A percentile compares a stretch with the other conserved stretches of the same genome.
Conservation (phyloP, 345 rosid species). For the Bruguiera gymnorhiza region DNA sequence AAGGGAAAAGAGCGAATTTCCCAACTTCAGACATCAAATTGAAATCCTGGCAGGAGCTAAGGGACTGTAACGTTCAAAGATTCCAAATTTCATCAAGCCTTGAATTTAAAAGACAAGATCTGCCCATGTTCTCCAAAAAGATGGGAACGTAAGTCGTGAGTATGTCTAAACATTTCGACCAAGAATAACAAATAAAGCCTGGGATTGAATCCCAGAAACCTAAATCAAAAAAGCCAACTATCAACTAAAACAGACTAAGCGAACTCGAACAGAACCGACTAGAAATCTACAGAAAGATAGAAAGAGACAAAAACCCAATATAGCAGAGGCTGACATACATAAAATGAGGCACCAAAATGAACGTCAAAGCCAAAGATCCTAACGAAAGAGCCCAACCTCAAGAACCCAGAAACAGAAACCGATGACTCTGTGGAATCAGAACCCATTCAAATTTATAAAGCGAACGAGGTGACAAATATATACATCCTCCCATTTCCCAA, state of each 20-base stretch:
- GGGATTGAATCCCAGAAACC: background rate
- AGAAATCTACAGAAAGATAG: background rate
- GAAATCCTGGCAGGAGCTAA: conserved; percentile 1
- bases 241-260: background rate
- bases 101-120: background rate
- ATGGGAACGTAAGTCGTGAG: background rate
- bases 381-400: conserved; percentile 20
- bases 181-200: background rate
- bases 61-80: background rate
- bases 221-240: background rate
- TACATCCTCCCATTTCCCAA: conserved; percentile 25
- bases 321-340: conserved; percentile 24
- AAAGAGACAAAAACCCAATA: background rate
- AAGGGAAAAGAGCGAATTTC: background rate
- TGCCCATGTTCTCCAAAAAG: background rate
- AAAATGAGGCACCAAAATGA: conserved; percentile 19
- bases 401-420: conserved; percentile 30
- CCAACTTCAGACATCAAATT: background rate
- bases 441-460: conserved; percentile 22
- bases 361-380: conserved; percentile 12
- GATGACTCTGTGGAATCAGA: conserved; percentile 14
- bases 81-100: background rate
- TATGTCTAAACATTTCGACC: background rate
- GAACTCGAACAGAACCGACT: background rate
- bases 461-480: conserved; percentile 14